A percentile compares a stretch with the other conserved stretches of the same genome.
Evolutionary conservation across 2,329 filamentous ascomycete genomes (phyloP).

Genomic region (Botrytis deweyae): DNA sequence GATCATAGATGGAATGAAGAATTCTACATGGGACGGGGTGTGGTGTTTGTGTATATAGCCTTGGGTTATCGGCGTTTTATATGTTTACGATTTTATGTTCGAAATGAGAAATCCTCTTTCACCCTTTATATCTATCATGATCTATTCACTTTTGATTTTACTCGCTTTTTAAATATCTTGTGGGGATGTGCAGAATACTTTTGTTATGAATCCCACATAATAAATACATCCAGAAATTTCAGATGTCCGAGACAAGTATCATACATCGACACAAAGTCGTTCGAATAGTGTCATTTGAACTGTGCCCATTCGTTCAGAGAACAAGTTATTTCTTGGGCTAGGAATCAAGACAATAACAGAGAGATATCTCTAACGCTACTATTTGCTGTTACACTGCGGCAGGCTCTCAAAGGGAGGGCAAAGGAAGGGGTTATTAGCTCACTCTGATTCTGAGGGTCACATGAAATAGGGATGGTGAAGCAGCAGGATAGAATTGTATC

Average conservation of each 20-base stretch:
- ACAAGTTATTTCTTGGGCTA: neutral
- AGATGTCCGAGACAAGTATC: neutral
- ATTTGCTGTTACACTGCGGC: neutral
- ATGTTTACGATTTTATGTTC: neutral
- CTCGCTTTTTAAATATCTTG: no score
- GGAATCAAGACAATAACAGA: neutral
- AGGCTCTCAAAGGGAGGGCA: neutral
- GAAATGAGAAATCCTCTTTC: conserved; percentile 22
- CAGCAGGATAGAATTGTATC: neutral
- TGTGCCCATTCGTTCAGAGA: neutral
- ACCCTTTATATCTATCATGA: neutral
- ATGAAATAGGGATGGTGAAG: neutral
- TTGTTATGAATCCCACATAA: neutral
- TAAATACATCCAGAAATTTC: neutral
- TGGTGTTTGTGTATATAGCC: conserved; percentile 6
- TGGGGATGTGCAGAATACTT: neutral
- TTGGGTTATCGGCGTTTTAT: conserved; percentile 6
- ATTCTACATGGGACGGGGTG: neutral
- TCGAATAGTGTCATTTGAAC: neutral
- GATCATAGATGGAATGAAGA: neutral
- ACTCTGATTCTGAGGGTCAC: neutral
- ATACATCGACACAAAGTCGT: neutral
- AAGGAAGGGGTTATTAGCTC: neutral
- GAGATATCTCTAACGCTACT: neutral
- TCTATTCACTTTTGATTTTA: neutral